These are phyloP conservation scores for Phytophthora citrophthora DNA, from an alignment of 352 stramenopile genomes.

Conservation along the genomic window DNA sequence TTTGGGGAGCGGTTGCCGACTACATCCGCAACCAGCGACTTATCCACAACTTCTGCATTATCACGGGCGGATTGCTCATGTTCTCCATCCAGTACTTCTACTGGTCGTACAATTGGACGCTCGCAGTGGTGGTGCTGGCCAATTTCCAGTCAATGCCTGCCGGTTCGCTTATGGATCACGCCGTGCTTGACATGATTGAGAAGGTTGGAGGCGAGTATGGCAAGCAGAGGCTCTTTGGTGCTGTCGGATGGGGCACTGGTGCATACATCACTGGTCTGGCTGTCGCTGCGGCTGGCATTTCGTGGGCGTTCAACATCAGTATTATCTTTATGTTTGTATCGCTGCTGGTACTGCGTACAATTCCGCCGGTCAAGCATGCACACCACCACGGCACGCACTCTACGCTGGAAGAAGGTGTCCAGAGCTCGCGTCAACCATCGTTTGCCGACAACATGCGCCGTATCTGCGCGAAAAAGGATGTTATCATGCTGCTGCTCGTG, in stretches of 20 bases:
- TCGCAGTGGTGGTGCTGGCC: constrained; percentile 51
- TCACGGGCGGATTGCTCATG: constrained; percentile 60
- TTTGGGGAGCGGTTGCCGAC: constrained; percentile 74
- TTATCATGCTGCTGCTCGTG: constrained; percentile 66
- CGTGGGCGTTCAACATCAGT: constrained; percentile 72
- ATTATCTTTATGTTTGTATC: constrained; percentile 55
- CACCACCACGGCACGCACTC: constrained; percentile 35
- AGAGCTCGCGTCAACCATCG: constrained; percentile 10
- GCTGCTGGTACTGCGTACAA: constrained; percentile 56
- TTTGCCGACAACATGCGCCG: constrained; percentile 35
- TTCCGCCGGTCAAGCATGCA: constrained; percentile 52
- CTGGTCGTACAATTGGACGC: constrained; percentile 50
- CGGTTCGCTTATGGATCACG: constrained; percentile 69
- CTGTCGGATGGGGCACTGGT: constrained; percentile 58
- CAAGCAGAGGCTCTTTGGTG: constrained; percentile 80
- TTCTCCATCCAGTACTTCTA: constrained; percentile 59
- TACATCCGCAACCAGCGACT: constrained; percentile 59
- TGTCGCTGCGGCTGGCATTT: constrained; percentile 58
- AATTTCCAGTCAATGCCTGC: constrained; percentile 61
- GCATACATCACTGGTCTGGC: constrained; percentile 67
- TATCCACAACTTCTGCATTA: constrained; percentile 66
- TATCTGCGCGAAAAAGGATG: constrained; percentile 45
- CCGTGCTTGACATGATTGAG: constrained; percentile 65
- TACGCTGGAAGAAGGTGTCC: constrained; percentile 28
- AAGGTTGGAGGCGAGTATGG: constrained; percentile 80